These are phyloP conservation scores for Saccharomycopsis microspora DNA, from an alignment of 805 yeast species.

Conservation along the genomic window DNA sequence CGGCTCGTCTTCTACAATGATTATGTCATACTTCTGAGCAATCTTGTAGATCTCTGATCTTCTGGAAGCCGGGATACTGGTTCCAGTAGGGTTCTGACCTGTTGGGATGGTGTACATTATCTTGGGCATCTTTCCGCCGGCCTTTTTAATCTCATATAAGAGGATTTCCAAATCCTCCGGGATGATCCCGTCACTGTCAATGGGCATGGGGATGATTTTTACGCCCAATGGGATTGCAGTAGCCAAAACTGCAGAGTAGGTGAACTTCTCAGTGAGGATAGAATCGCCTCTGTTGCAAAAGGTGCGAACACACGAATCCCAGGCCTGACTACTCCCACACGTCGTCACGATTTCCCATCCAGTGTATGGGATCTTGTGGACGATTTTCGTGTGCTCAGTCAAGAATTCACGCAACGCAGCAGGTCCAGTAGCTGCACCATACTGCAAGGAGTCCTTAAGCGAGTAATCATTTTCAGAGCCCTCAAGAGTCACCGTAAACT, in stretches of 20 bases:
- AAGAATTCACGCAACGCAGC: constrained; percentile 44
- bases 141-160: constrained; percentile 42
- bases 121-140: constrained; percentile 36
- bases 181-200: constrained; percentile 55
- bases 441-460: constrained; percentile 62
- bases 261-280: constrained; percentile 53
- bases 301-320: constrained; percentile 55
- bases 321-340: constrained; percentile 59
- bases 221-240: constrained; percentile 52
- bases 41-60: constrained; percentile 40
- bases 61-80: constrained; percentile 41
- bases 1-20: constrained; percentile 63
- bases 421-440: constrained; percentile 63
- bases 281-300: constrained; percentile 45
- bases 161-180: constrained; percentile 42
- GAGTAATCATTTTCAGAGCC: constrained; percentile 37
- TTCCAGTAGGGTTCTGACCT: constrained; percentile 75
- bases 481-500: constrained; percentile 7
- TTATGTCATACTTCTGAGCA: constrained; percentile 47
- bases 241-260: constrained; percentile 59
- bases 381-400: constrained; percentile 38
- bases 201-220: constrained; percentile 42
- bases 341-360: constrained; percentile 50
- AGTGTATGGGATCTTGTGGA: constrained; percentile 37
- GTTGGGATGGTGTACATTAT: constrained; percentile 50